A percentile compares a stretch with the other conserved stretches of the same genome.
phyloP scores from a whole-genome alignment of 2,329 filamentous ascomycete genomes.

The Lanzia echinophila region DNA sequence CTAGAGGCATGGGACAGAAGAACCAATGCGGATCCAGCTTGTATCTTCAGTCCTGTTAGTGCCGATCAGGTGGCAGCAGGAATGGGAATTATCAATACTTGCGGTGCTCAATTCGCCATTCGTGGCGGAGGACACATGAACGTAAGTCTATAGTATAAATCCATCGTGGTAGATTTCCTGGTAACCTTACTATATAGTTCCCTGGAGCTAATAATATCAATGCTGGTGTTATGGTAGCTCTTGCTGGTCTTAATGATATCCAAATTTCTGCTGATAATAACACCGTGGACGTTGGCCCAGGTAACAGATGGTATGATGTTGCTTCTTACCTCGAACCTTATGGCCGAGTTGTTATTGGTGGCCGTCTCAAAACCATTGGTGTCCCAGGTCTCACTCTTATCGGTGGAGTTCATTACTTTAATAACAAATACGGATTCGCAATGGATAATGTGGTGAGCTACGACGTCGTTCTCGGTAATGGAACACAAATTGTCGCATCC shows the following conservation, averaged over 20 bases:
- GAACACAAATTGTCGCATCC: not conserved
- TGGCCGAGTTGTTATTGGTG: not conserved
- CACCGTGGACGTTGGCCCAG: constrained; percentile 31
- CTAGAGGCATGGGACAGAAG: constrained; percentile 2
- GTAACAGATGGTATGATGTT: constrained; percentile 32
- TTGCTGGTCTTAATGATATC: constrained; percentile 30
- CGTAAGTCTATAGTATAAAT: not conserved
- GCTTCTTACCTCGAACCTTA: constrained; percentile 12
- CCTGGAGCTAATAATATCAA: constrained; percentile 45
- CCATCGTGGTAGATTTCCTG: not conserved
- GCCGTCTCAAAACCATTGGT: constrained; percentile 9
- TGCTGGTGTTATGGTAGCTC: constrained; percentile 44
- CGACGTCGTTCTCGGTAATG: not conserved
- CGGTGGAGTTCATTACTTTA: not conserved
- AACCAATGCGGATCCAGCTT: not conserved
- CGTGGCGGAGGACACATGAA: constrained; percentile 22
- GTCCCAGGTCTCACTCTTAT: not conserved
- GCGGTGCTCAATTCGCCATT: constrained; percentile 21
- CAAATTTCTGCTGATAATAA: constrained; percentile 26
- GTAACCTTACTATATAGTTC: constrained; percentile 11
- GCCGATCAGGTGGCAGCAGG: constrained; percentile 15
- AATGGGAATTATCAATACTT: constrained; percentile 12
- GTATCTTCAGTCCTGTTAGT: not conserved
- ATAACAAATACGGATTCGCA: not conserved
- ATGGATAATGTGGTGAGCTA: not conserved